phyloP scores from a whole-genome alignment of 495 filamentous ascomycete genomes.

The Neohortaea acidophila region DNA sequence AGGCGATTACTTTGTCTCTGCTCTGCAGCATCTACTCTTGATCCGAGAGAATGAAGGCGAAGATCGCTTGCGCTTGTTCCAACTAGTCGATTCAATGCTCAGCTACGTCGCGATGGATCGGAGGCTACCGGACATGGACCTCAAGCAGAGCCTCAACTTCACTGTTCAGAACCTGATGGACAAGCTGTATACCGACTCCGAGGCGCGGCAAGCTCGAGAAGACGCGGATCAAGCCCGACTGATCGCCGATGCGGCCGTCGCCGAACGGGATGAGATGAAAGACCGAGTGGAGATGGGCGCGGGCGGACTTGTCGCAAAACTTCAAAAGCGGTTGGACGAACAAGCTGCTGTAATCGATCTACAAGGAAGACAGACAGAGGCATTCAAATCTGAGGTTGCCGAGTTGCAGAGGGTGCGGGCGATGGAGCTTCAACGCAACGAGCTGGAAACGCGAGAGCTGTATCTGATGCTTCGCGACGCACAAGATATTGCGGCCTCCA shows the following conservation, averaged over 20 bases:
- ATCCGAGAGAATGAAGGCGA: constrained; percentile 88
- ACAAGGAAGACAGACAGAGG: constrained; percentile 69
- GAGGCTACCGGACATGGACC: constrained; percentile 85
- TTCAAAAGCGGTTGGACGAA: constrained; percentile 86
- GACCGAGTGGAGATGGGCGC: constrained; percentile 86
- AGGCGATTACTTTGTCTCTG: constrained; percentile 90
- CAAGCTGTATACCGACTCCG: constrained; percentile 87
- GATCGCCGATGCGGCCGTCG: constrained; percentile 86
- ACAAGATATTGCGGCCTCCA: constrained; percentile 71
- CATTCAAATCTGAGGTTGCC: constrained; percentile 73
- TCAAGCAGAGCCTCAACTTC: constrained; percentile 93
- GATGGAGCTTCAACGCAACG: constrained; percentile 86
- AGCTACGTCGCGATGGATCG: constrained; percentile 99
- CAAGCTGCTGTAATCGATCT: constrained; percentile 81
- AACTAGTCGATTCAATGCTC: constrained; percentile 93
- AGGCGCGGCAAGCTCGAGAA: constrained; percentile 79
- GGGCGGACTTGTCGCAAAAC: constrained; percentile 80
- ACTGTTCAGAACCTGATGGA: constrained; percentile 91
- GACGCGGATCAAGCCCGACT: constrained; percentile 79
- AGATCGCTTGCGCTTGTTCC: constrained; percentile 89
- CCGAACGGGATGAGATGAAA: constrained; percentile 91
- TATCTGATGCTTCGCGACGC: constrained; percentile 98
- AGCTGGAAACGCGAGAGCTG: constrained; percentile 86
- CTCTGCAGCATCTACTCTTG: constrained; percentile 85
- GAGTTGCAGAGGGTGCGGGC: constrained; percentile 74